These are phyloP conservation scores for Arctostaphylos glauca DNA, from an alignment of 148 eudicot species.

Conservation along the genomic window DNA sequence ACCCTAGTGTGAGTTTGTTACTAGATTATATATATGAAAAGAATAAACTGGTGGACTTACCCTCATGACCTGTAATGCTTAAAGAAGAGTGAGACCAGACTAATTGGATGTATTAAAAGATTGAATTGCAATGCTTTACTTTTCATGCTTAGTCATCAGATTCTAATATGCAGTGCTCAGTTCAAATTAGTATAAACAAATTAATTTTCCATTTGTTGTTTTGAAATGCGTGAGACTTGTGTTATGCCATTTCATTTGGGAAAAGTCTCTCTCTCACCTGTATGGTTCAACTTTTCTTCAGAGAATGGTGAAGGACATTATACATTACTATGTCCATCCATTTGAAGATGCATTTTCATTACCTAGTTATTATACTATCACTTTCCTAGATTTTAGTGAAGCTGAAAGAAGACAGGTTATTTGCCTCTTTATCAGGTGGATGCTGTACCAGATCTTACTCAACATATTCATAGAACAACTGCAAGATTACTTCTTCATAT, in stretches of 20 bases:
- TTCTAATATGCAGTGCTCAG: background rate
- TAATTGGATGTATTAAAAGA: background rate
- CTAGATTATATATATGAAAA: background rate
- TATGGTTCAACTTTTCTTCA: background rate
- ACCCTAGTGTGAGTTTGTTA: background rate
- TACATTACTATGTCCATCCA: background rate
- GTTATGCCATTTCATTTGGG: background rate
- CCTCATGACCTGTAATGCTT: background rate
- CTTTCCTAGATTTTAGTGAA: background rate
- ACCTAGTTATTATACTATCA: background rate
- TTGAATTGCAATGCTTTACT: background rate
- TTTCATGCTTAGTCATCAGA: background rate
- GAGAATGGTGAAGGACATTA: background rate
- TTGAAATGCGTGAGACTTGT: background rate
- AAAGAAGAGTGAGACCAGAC: slow-evolving; percentile 15
- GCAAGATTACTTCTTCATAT: slow-evolving; percentile 88
- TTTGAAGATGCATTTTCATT: slow-evolving; percentile 2
- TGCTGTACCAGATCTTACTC: slow-evolving; percentile 80
- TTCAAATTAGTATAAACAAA: background rate
- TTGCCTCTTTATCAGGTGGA: slow-evolving; percentile 60
- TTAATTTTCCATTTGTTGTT: background rate
- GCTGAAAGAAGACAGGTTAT: slow-evolving; percentile 19
- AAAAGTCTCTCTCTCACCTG: background rate
- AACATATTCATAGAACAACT: slow-evolving; percentile 86
- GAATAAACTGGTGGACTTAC: background rate